Evolutionary conservation across 2,329 filamentous ascomycete genomes (phyloP), one percentile per base, ranked within the genome.

Genomic region (Davidsoniella virescens): DNA sequence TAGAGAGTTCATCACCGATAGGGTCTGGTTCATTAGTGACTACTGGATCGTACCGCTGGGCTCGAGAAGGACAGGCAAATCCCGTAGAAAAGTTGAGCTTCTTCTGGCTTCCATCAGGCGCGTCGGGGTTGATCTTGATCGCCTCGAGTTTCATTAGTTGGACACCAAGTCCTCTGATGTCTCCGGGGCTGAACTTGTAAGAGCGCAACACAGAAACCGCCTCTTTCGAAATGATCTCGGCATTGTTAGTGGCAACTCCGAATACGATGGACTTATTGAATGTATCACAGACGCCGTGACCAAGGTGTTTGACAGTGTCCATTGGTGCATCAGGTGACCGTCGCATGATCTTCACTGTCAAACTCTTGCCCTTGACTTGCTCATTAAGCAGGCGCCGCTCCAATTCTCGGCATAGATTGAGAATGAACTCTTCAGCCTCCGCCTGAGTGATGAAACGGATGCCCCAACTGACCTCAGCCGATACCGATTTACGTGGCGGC

Each of bases 381-480:
- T 95, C 87, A 55, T 87, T 84, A 18, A 87, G 60, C 16, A 98
- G 67, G 1, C 92, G 76, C 51, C 80, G 82, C 57, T 88, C 80
- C 5, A 98, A 67, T 63, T 98, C 92, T 51, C 81, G 81, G 60
- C 85, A 92, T 0, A 98, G 68, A 56, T 85, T 92, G 54, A 78
- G 70, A 26, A 96, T 74, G 62, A 98, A 98, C 56, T 93, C 86
- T 53, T 96, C 90, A 0, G 87, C 88, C 64, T 98, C 90, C n/a
- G 77, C 73, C 59, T 95, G 87, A 54, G 75, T 93, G 57, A 92
- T 78, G 61, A 98, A 98, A 5, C 92, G 80, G 51, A 98, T 94
- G 2, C 93, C 92, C 92, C 92, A 98, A 59, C 92, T 98, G 55
- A 98, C 87, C 62, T 98, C 92, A 1, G 90, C 90, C 2, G 92